Percentiles rank a stretch among this genome's conserved stretches.
phyloP scores from a whole-genome alignment of 768 basidiomycete genomes.

The Termitomyces sp. region DNA sequence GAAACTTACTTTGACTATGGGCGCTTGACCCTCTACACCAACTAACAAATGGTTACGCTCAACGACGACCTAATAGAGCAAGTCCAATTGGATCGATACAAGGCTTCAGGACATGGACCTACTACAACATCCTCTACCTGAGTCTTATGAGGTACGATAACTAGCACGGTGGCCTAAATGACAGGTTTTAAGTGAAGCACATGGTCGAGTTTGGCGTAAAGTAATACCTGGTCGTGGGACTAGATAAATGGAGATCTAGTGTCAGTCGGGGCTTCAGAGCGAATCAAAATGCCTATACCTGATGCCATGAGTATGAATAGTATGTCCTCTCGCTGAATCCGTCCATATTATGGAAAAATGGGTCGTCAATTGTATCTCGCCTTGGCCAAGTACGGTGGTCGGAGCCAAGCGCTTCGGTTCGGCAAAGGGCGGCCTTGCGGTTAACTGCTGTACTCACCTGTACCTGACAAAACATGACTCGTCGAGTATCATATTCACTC shows the following conservation, averaged over 20 bases:
- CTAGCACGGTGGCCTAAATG: slow-evolving; percentile 65
- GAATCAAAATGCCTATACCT: slow-evolving; percentile 39
- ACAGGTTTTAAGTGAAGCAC: slow-evolving; percentile 6
- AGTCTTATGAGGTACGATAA: slow-evolving; percentile 68
- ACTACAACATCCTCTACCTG: slow-evolving; percentile 70
- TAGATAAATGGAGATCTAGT: slow-evolving; percentile 25
- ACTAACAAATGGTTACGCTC: slow-evolving; percentile 70
- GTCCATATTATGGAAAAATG: slow-evolving; percentile 24
- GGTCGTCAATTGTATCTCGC: slow-evolving; percentile 1
- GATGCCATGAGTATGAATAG: slow-evolving; percentile 78
- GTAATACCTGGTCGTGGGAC: slow-evolving; percentile 82
- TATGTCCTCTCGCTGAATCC: slow-evolving; percentile 33
- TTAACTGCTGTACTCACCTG: neutral
- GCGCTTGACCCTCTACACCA: slow-evolving; percentile 62
- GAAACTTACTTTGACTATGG: slow-evolving; percentile 62
- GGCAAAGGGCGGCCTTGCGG: neutral
- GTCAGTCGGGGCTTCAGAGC: slow-evolving; percentile 9
- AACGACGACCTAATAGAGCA: slow-evolving; percentile 52
- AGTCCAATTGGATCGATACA: neutral
- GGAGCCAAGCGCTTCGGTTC: slow-evolving; percentile 1
- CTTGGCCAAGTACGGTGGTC: neutral
- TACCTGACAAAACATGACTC: neutral
- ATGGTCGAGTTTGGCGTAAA: slow-evolving; percentile 9
- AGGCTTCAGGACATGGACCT: neutral
- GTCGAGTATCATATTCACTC: neutral